Base-by-base conservation (phyloP, 805 yeast genomes). In the Grigorovia yakushimaensis region DNA sequence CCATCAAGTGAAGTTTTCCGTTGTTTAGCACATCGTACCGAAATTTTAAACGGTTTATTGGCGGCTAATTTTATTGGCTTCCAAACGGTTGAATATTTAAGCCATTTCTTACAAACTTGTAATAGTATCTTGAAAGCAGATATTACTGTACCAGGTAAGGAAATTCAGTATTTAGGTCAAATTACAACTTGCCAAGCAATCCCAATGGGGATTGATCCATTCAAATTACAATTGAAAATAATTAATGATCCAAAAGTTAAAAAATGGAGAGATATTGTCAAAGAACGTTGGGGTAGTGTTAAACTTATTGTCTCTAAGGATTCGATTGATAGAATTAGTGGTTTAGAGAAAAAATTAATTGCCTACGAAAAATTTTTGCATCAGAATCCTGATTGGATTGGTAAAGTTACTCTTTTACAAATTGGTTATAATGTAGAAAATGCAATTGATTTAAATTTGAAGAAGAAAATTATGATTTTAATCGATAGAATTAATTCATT, bases 1-100 rank as follows among this genome's bases (percentile, higher is more conserved):
- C 98, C 98, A 8, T 84, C 95, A 2, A 81, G 91, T 47, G 98
- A 91, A 63, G 95, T 91, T 2, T 93, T 89, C 67, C 74, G 98
- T 53, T 89, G 97, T 60, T 74, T 91, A 51, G 96, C 98, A 1
- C 93, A 87, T 57, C 75, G 98, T 56, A 79, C 78, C 42, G 76
- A 76, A 11, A 72, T 93, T 15, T 68, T 93, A 13, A 74, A 76
- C 50, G 98, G 98, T 15, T 73, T 91, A 68, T 69, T 93, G 21
- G 98, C 96, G 13, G 91, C 98, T 1, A 88, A 87, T 60, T 79
- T 84, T 49, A 76, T 93, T 43, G 81, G 89, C 2, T 89, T 93
- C 70, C 98, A 93, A 65, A 88, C 91, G 11, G 81, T 81, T 20
- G 98, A 93, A 65, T 91, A 89, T 57, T 91, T 87, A 27, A 79